Percentiles rank a stretch among this genome's conserved stretches.
Evolutionary conservation across 2,329 filamentous ascomycete genomes (phyloP).

Genomic region (Ascochyta pisi): DNA sequence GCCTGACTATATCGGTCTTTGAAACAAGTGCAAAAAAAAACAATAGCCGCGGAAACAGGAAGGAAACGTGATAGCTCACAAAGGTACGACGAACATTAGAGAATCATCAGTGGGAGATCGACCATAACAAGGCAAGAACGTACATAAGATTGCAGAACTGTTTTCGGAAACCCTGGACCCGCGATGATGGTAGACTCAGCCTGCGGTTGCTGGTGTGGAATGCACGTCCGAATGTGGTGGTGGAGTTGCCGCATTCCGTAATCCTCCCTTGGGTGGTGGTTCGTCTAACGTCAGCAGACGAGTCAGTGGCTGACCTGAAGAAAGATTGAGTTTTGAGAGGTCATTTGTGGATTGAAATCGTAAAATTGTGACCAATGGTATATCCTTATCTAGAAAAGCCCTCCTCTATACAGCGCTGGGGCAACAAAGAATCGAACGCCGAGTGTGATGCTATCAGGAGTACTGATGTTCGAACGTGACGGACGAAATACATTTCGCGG

Average conservation of each 20-base stretch:
- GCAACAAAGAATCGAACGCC: constrained; percentile 27
- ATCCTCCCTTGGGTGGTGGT: constrained; percentile 21
- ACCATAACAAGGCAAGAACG: constrained; percentile 38
- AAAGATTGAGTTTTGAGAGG: background rate
- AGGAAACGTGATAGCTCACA: constrained; percentile 12
- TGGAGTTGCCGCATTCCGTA: constrained; percentile 27
- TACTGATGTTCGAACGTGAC: constrained; percentile 15
- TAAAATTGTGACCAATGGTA: constrained; percentile 17
- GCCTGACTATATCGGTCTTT: constrained; percentile 1
- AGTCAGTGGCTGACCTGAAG: constrained; percentile 1
- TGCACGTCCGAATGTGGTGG: constrained; percentile 16
- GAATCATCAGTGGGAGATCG: constrained; percentile 19
- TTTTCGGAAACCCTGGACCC: constrained; percentile 21
- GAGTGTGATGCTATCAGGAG: constrained; percentile 23
- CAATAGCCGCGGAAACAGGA: constrained; percentile 22
- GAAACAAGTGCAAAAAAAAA: constrained; percentile 16
- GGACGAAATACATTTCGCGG: constrained; percentile 13
- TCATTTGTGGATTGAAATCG: background rate
- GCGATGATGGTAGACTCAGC: constrained; percentile 8
- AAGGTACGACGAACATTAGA: constrained; percentile 17
- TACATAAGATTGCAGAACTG: constrained; percentile 29
- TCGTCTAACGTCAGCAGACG: constrained; percentile 8
- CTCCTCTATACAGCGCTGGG: constrained; percentile 17
- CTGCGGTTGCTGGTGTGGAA: constrained; percentile 19
- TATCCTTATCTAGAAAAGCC: constrained; percentile 21